phyloP scores from a whole-genome alignment of 2,329 filamentous ascomycete species.

The Ophiocordyceps camponoti-rufipedis region DNA sequence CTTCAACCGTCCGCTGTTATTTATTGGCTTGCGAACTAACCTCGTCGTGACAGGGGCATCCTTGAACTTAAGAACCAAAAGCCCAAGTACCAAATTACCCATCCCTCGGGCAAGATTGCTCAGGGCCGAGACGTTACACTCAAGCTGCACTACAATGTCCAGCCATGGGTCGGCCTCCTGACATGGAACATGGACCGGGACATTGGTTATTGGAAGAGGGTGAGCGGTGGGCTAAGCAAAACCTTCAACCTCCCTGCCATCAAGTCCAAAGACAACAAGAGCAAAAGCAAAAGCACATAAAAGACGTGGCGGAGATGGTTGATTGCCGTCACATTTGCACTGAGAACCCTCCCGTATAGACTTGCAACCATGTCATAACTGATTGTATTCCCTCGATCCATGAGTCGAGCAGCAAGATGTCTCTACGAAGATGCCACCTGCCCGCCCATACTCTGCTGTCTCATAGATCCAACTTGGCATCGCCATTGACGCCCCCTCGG shows the following conservation, averaged over 20 bases:
- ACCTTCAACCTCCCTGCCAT: constrained; percentile 46
- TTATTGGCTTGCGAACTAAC: too few relatives aligned
- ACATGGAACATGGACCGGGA: constrained; percentile 54
- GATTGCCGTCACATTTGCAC: too few relatives aligned
- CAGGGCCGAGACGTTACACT: constrained; percentile 57
- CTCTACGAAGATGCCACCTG: too few relatives aligned
- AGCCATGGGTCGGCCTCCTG: constrained; percentile 85
- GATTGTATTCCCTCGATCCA: too few relatives aligned
- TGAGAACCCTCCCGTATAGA: too few relatives aligned
- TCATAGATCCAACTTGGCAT: neutral
- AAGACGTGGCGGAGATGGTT: neutral
- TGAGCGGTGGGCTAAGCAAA: constrained; percentile 47
- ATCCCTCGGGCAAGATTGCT: constrained; percentile 64
- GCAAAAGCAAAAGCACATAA: constrained; percentile 2
- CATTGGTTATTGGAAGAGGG: constrained; percentile 43
- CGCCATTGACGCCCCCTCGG: constrained; percentile 5
- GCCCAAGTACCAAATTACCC: constrained; percentile 94
- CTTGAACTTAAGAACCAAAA: constrained; percentile 67
- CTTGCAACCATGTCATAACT: too few relatives aligned
- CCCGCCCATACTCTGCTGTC: neutral
- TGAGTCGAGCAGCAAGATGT: too few relatives aligned
- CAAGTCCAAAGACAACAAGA: constrained; percentile 33
- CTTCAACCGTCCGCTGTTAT: too few relatives aligned
- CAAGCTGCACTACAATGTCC: constrained; percentile 84
- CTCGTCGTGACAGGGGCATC: constrained; percentile 35